Evolutionary conservation across 495 filamentous ascomycete genomes (phyloP).

Genomic region (Choiromyces venosus): DNA sequence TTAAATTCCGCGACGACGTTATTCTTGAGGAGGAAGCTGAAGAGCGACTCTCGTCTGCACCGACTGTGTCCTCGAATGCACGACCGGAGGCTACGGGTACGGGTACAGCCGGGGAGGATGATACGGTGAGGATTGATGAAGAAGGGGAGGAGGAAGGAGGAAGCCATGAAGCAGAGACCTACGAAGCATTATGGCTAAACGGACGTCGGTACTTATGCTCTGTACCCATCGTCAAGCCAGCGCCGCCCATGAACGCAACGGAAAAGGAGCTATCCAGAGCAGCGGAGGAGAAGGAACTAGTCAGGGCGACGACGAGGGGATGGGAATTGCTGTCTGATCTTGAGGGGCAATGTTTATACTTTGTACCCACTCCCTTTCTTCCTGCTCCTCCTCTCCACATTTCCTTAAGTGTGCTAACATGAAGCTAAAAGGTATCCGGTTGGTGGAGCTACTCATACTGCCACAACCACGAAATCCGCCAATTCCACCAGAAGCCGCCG

Average conservation of each 20-base stretch:
- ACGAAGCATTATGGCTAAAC: conserved; percentile 67
- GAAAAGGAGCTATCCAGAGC: conserved; percentile 58
- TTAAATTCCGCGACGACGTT: conserved; percentile 68
- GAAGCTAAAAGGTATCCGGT: conserved; percentile 50
- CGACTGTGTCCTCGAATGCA: conserved; percentile 27
- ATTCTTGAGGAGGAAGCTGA: conserved; percentile 64
- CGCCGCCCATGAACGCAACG: conserved; percentile 53
- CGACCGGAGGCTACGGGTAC: conserved; percentile 41
- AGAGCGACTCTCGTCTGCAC: conserved; percentile 21
- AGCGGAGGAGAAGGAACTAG: conserved; percentile 79
- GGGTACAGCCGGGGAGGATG: conserved; percentile 38
- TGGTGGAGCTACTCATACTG: conserved; percentile 99
- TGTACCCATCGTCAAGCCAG: conserved; percentile 64
- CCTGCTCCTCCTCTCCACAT: background rate
- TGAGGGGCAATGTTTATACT: conserved; percentile 84
- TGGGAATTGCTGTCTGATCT: conserved; percentile 86
- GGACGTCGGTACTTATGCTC: conserved; percentile 74
- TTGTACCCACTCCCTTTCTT: conserved; percentile 46
- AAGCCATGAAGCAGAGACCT: conserved; percentile 47
- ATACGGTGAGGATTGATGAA: conserved; percentile 20
- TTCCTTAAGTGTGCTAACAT: background rate
- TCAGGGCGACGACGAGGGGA: conserved; percentile 73
- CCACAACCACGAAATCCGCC: conserved; percentile 78
- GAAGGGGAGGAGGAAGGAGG: conserved; percentile 27
- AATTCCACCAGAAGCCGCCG: conserved; percentile 81